Evolutionary conservation across 2,329 filamentous ascomycete genomes (phyloP).

Genomic region (Neospermospora avenae): DNA sequence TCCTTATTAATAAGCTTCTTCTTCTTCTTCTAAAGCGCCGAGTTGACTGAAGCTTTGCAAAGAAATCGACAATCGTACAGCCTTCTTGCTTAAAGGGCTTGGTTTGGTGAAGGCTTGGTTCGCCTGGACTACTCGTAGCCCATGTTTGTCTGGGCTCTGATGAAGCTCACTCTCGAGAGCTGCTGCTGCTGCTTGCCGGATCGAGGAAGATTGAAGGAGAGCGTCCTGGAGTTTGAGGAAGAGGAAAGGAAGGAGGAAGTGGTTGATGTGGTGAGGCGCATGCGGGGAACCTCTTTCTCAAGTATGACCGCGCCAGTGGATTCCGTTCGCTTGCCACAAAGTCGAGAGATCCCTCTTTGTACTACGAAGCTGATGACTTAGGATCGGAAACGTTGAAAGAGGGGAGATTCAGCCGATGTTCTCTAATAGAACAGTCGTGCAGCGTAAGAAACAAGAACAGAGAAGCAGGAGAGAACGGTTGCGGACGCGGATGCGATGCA

Average conservation of each 20-base stretch:
- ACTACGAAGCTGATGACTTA: background rate
- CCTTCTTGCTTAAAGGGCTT: constrained; percentile 24
- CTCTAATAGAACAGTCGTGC: constrained; percentile 1
- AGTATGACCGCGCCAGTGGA: constrained; percentile 14
- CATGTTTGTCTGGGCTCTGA: constrained; percentile 27
- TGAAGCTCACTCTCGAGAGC: constrained; percentile 20
- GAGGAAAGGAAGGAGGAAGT: background rate
- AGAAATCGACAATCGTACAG: constrained; percentile 24
- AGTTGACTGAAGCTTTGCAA: constrained; percentile 20
- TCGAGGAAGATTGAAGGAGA: background rate
- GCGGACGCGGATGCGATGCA: constrained; percentile 1
- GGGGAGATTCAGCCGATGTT: background rate
- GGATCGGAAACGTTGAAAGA: background rate
- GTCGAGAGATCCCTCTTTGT: background rate
- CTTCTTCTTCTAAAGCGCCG: constrained; percentile 5
- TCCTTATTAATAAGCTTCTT: too few species aligned
- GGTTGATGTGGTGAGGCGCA: constrained; percentile 9
- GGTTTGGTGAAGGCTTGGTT: constrained; percentile 27
- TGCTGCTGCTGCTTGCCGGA: constrained; percentile 2
- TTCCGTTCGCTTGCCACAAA: constrained; percentile 7
- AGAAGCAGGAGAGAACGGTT: background rate
- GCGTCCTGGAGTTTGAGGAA: background rate
- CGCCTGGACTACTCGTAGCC: constrained; percentile 33
- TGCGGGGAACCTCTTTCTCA: constrained; percentile 18
- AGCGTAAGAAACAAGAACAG: background rate